Evolutionary conservation across 2,329 filamentous ascomycete genomes (phyloP).

Genomic region (Hypoxylon sp.): DNA sequence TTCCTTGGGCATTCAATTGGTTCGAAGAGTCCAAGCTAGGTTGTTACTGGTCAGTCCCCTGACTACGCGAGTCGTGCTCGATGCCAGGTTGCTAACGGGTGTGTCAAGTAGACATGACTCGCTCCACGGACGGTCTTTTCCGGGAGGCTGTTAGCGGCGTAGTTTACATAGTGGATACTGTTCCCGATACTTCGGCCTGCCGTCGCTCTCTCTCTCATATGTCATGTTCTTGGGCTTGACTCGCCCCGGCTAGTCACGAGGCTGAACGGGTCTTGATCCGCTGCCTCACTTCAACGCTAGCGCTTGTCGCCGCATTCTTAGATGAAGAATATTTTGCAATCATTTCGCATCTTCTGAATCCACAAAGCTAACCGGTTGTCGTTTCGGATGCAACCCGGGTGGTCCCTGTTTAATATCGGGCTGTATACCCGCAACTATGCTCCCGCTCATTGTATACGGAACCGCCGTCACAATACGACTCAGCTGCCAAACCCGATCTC

Average conservation of each 20-base stretch:
- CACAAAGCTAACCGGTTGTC: too few relatives aligned
- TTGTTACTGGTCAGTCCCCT: too few relatives aligned
- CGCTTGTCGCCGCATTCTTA: neutral
- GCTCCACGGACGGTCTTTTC: neutral
- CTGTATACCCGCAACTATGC: neutral
- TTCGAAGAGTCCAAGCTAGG: neutral
- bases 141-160: neutral
- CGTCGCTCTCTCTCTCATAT: neutral
- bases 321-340: neutral
- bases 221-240: constrained; percentile 5
- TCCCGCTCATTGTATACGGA: neutral
- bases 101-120: constrained; percentile 18
- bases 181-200: too few relatives aligned
- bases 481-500: neutral
- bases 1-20: neutral
- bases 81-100: neutral
- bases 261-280: neutral
- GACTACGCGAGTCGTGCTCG: neutral
- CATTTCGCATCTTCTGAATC: neutral
- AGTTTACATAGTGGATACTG: neutral
- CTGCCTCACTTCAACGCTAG: neutral
- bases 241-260: neutral
- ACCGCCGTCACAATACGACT: neutral
- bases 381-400: too few relatives aligned
- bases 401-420: too few relatives aligned